These are phyloP conservation scores for Botryotinia globosa DNA, from an alignment of 2,329 filamentous ascomycete species.

Conservation along the genomic window DNA sequence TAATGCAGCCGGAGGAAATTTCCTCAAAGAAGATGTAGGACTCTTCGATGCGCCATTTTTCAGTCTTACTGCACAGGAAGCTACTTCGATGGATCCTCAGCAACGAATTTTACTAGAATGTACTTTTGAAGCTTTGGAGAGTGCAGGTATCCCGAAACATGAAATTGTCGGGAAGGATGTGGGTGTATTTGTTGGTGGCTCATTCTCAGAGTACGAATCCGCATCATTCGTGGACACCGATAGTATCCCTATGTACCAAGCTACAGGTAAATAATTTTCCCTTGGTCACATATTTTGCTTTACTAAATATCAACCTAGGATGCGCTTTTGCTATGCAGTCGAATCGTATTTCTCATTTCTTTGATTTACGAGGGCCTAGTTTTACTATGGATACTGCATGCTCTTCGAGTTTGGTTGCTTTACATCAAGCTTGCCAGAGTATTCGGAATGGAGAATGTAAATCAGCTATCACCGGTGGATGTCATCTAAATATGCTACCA, in stretches of 20 bases:
- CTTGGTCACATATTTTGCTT: too few relatives aligned
- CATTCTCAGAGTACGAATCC: conserved; percentile 20
- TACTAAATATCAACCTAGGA: conserved; percentile 33
- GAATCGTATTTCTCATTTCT: conserved; percentile 44
- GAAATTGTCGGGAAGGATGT: conserved; percentile 26
- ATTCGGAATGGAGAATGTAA: conserved; percentile 43
- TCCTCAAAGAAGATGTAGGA: conserved; percentile 17
- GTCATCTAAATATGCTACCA: conserved; percentile 28
- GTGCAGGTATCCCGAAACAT: conserved; percentile 28
- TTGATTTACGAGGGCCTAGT: conserved; percentile 42
- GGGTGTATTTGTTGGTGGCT: conserved; percentile 29
- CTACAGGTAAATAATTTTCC: conserved; percentile 42
- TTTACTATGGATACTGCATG: conserved; percentile 49
- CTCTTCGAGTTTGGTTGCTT: conserved; percentile 44
- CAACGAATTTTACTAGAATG: conserved; percentile 35
- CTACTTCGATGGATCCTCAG: conserved; percentile 37
- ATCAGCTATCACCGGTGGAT: conserved; percentile 34
- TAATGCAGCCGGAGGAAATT: conserved; percentile 14
- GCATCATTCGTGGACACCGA: conserved; percentile 44
- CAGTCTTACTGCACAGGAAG: conserved; percentile 27
- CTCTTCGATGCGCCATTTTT: conserved; percentile 19
- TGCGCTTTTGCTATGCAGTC: conserved; percentile 42
- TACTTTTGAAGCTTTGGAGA: conserved; percentile 36
- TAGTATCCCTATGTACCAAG: conserved; percentile 49
- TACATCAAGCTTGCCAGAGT: conserved; percentile 45